Conservation (phyloP, 768 basidiomycete species). For the Phylloporus sp. region DNA sequence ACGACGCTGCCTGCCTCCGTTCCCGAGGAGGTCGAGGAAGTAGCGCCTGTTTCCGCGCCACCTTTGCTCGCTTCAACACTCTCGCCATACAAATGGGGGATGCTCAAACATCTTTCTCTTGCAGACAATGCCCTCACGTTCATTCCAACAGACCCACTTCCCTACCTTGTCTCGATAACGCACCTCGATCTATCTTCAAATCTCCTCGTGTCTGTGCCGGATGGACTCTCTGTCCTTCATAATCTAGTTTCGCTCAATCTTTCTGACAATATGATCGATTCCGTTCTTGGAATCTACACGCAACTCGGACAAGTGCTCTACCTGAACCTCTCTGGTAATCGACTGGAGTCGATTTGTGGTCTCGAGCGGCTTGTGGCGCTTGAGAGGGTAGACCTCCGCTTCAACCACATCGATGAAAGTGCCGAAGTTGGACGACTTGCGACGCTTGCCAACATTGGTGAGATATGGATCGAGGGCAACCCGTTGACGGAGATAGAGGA, state of each 20-base stretch:
- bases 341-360: conserved; percentile 92
- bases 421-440: conserved; percentile 83
- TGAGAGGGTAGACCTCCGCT: conserved; percentile 78
- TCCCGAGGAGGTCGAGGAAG: conserved; percentile 43
- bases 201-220: conserved; percentile 81
- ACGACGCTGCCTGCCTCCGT: conserved; percentile 55
- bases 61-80: conserved; percentile 36
- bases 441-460: conserved; percentile 68
- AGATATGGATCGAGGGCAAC: conserved; percentile 84
- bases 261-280: conserved; percentile 97
- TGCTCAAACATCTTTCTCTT: conserved; percentile 69
- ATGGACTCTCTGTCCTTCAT: conserved; percentile 66
- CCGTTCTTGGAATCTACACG: conserved; percentile 82
- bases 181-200: conserved; percentile 90
- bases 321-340: conserved; percentile 80
- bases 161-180: conserved; percentile 66
- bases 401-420: conserved; percentile 75
- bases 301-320: conserved; percentile 71
- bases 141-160: conserved; percentile 61
- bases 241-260: conserved; percentile 89
- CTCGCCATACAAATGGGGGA: conserved; percentile 65
- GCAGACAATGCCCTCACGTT: conserved; percentile 79
- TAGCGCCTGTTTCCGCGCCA: conserved; percentile 10
- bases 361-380: conserved; percentile 84
- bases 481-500: conserved; percentile 68